Base-by-base conservation (phyloP, 768 basidiomycete genomes). In the Boletus tylopilopsis region DNA sequence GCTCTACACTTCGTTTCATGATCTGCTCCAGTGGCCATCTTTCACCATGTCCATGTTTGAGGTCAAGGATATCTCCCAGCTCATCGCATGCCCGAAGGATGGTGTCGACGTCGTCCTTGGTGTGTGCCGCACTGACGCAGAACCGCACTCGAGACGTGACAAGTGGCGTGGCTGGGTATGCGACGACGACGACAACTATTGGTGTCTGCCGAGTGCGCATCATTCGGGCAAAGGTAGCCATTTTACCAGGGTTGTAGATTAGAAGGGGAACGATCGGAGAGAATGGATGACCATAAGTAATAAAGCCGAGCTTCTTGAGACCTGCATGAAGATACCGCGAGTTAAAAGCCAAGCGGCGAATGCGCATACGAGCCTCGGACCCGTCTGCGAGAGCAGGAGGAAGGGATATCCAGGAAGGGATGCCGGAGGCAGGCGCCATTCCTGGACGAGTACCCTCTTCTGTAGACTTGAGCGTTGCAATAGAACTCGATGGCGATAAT, bases 251-350 rank as follows among this genome's bases (percentile, higher is more conserved):
- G 66, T 91, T 82, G 78, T 92, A 98, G 27, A 98, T 71, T 43
- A 99, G 75, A 38, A 98, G 74, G 0, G 96, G 95, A 4, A 98
- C 87, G 59, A 99, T 90, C 2, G 96, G 95, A 23, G 91, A 93
- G 57, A 91, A 84, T 30, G 84, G 80, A 68, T 90, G 84, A 0
- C 95, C 95, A 61, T 94, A 96, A 6, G 90, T 90, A 73, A 99
- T 95, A 76, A 99, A 99, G 0, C 96, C 96, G 29, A 99, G 82
- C 62, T 91, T 94, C 59, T 79, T 75, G 47, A 99, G 77, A 2
- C 84, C 95, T 6, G 78, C 78, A 55, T 88, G 85, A 42, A 99
- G 84, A 72, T 98, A 99, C 19, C 93, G 82, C 16, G 89, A 78
- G 74, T 98, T 98, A 78, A 99, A 99, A 1, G 94, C 93, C 33